Evolutionary conservation across 371 early-diverging fungal genomes (phyloP), one percentile per base, ranked within the genome.

Genomic region (Cokeromyces recurvatus): DNA sequence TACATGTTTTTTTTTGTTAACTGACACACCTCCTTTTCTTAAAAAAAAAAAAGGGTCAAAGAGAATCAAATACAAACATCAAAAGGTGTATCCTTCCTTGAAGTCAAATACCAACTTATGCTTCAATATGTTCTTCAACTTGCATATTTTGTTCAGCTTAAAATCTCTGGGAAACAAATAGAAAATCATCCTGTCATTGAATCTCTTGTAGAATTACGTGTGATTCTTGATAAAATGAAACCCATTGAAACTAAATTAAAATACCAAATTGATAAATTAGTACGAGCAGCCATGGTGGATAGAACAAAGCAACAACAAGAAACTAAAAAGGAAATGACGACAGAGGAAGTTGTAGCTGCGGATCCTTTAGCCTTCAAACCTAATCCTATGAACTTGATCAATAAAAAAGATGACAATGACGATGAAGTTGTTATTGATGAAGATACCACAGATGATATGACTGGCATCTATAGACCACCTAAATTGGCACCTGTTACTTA

Each of bases 241-340:
- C 98, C 97, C 0, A 68, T 97, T 29, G 98, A 97, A 70, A 78
- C 77, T 41, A 90, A 94, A 53, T 79, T 97, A 34, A 90, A 92
- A 68, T 97, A 95, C 68, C 97, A 95, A 75, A 90, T 97, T 51
- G 95, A 95, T 59, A 96, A 95, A 71, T 77, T 97, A 21, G 81
- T 96, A n/a, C 78, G 87, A 35, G 74, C 82, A 8, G 84, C 90
- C 12, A 78, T 79, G 6, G 61, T 82, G 20, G 81, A 73, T 19
- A 57, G 37, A 8, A 27, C 44, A 23, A 43, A 49, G 17, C 48
- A 55, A 29, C 38, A 34, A n/a, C n/a, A 45, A 12, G 29, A 32
- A 23, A 43, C 55, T 20, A 45, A 52, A 43, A 46, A 42, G n/a
- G 62, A 53, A 9, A 25, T 48, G 24, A 44, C 47, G 20, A 54